Evolutionary conservation across 1,284 basidiomycete genomes (phyloP).

Genomic region (Acaromyces ingoldii): DNA sequence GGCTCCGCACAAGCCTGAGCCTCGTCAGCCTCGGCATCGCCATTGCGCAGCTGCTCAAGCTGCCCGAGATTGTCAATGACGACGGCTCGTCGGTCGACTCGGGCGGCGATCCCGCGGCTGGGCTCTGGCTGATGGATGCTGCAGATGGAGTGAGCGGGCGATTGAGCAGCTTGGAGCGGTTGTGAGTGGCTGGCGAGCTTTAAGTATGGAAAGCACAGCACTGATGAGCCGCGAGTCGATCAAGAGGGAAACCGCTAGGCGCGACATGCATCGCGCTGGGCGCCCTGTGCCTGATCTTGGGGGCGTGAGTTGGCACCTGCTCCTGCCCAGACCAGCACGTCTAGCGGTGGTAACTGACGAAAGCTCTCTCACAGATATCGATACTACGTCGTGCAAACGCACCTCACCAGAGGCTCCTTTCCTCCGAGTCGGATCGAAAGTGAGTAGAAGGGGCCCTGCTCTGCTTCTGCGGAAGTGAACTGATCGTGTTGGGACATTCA

Average conservation of each 20-base stretch:
- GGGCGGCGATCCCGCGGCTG: not conserved
- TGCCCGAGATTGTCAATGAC: constrained; percentile 32
- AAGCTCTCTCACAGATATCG: not conserved
- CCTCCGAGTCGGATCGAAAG: not conserved
- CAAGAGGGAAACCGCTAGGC: constrained; percentile 23
- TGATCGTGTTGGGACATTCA: not conserved
- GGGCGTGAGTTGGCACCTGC: too few relatives aligned
- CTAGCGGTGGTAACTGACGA: not conserved
- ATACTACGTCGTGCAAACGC: not conserved
- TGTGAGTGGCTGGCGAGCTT: too few relatives aligned
- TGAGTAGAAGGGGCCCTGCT: too few relatives aligned
- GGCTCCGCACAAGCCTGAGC: constrained; percentile 49
- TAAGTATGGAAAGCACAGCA: too few relatives aligned
- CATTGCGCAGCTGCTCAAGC: constrained; percentile 45
- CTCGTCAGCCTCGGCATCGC: constrained; percentile 46
- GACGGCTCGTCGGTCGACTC: not conserved
- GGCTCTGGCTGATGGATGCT: not conserved
- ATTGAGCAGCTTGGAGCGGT: too few relatives aligned
- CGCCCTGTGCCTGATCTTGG: constrained; percentile 2
- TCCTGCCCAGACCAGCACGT: too few relatives aligned
- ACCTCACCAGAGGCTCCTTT: not conserved
- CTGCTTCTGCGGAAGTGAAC: not conserved
- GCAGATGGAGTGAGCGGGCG: not conserved
- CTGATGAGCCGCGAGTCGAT: too few relatives aligned
- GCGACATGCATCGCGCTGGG: constrained; percentile 1